A percentile compares a stretch with the other conserved stretches of the same genome.
Evolutionary conservation across 148 eudicot species (phyloP).

Genomic region (Nyssa sinensis): DNA sequence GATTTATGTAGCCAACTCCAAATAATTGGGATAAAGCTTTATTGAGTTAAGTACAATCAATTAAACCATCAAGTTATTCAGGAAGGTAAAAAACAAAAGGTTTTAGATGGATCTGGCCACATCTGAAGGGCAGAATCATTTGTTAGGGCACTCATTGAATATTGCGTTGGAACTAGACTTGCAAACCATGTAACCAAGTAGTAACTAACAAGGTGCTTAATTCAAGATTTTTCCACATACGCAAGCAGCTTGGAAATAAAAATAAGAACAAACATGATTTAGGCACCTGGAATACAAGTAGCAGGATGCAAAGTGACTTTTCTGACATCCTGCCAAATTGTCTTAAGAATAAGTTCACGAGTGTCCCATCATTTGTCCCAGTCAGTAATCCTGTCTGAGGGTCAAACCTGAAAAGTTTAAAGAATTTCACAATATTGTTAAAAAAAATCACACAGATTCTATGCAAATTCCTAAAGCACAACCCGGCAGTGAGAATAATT

Average conservation of each 20-base stretch:
- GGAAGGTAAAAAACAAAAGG: background rate
- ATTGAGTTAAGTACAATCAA: too few relatives aligned
- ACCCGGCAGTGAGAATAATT: background rate
- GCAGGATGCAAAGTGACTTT: conserved; percentile 63
- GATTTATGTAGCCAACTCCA: too few relatives aligned
- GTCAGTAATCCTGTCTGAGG: conserved; percentile 90
- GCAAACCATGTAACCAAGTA: background rate
- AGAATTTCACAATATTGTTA: background rate
- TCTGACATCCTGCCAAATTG: conserved; percentile 70
- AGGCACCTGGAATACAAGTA: conserved; percentile 84
- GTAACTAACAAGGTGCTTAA: background rate
- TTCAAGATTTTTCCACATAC: background rate
- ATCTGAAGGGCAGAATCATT: background rate
- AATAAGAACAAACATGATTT: background rate
- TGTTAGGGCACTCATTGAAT: background rate
- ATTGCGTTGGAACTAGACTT: too few relatives aligned
- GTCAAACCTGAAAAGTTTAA: conserved; percentile 59
- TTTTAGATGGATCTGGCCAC: background rate
- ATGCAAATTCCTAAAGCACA: conserved; percentile 2
- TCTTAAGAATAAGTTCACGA: conserved; percentile 75
- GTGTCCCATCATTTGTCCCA: conserved; percentile 94
- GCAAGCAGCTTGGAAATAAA: background rate
- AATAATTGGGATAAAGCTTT: too few relatives aligned
- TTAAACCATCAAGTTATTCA: too few relatives aligned
- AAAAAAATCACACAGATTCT: background rate